A percentile compares a stretch with the other conserved stretches of the same genome.
phyloP scores from a whole-genome alignment of 1,284 basidiomycete genomes.

The Chalciporus sp. region DNA sequence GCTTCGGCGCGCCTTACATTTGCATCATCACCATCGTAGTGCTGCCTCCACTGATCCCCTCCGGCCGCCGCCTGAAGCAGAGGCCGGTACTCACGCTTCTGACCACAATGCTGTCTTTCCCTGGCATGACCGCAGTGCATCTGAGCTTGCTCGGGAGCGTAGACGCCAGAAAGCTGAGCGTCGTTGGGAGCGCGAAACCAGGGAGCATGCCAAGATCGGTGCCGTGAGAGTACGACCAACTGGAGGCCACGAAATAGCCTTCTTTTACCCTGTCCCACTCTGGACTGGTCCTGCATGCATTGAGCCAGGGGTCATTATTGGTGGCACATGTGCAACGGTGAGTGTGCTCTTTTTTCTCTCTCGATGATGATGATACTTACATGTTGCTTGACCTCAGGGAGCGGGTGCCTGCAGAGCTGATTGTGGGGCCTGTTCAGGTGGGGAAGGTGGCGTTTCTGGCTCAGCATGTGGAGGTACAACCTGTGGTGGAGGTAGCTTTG shows the following conservation, averaged over 20 bases:
- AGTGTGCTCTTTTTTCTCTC: background rate
- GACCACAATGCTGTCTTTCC: constrained; percentile 49
- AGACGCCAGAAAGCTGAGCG: constrained; percentile 24
- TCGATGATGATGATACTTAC: background rate
- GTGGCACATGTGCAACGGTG: constrained; percentile 11
- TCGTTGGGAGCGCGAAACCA: constrained; percentile 10
- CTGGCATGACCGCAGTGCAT: constrained; percentile 20
- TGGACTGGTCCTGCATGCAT: constrained; percentile 22
- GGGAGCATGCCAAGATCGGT: background rate
- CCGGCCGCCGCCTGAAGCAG: constrained; percentile 26
- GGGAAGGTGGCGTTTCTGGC: no score
- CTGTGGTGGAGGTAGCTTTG: no score
- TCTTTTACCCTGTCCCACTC: constrained; percentile 41
- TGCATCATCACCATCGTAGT: background rate
- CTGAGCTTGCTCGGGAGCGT: constrained; percentile 20
- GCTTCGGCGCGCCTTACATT: constrained; percentile 17
- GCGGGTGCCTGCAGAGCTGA: background rate
- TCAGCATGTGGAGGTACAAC: background rate
- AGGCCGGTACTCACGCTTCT: constrained; percentile 44
- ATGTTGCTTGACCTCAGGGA: background rate
- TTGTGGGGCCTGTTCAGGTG: no score
- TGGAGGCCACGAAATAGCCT: constrained; percentile 30
- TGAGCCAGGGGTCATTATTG: constrained; percentile 10
- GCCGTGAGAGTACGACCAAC: background rate
- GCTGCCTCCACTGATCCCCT: constrained; percentile 26